Percentiles rank a stretch among this genome's conserved stretches.
phyloP scores from a whole-genome alignment of 2,329 filamentous ascomycete species.

The Falciphora oryzae region DNA sequence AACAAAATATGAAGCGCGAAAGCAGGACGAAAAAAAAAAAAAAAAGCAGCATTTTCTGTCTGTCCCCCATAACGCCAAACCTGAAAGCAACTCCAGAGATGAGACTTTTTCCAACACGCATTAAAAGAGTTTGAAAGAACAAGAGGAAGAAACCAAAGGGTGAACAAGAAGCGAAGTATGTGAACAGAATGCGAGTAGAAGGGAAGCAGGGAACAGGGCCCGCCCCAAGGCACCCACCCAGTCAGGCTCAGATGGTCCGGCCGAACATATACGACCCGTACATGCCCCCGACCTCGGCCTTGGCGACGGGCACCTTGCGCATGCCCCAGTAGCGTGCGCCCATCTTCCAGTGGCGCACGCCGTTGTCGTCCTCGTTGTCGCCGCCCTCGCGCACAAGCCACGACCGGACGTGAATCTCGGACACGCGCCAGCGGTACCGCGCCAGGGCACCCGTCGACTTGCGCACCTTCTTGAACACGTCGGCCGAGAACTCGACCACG shows the following conservation, averaged over 20 bases:
- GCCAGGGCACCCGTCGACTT: constrained; percentile 57
- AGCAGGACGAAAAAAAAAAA: background rate
- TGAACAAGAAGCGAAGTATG: constrained; percentile 6
- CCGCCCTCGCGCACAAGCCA: constrained; percentile 56
- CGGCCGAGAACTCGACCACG: constrained; percentile 69
- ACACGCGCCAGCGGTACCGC: constrained; percentile 62
- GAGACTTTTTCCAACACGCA: background rate
- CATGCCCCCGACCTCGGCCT: constrained; percentile 87
- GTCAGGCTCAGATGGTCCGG: constrained; percentile 41
- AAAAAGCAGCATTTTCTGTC: constrained; percentile 3
- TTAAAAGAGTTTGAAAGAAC: constrained; percentile 5
- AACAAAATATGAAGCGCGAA: background rate
- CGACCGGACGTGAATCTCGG: constrained; percentile 59
- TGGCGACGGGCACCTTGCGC: constrained; percentile 85
- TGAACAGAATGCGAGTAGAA: background rate
- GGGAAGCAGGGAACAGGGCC: too few species aligned
- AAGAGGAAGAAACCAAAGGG: constrained; percentile 10
- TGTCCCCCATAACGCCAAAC: background rate
- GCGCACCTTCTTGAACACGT: constrained; percentile 58
- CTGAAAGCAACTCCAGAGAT: background rate
- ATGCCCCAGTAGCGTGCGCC: constrained; percentile 80
- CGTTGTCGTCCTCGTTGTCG: constrained; percentile 25
- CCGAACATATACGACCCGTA: constrained; percentile 72
- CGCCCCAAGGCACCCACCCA: too few species aligned
- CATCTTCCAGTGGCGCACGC: constrained; percentile 68